These are phyloP conservation scores for Castanea sativa DNA, from an alignment of 306 rosid species.

Conservation along the genomic window DNA sequence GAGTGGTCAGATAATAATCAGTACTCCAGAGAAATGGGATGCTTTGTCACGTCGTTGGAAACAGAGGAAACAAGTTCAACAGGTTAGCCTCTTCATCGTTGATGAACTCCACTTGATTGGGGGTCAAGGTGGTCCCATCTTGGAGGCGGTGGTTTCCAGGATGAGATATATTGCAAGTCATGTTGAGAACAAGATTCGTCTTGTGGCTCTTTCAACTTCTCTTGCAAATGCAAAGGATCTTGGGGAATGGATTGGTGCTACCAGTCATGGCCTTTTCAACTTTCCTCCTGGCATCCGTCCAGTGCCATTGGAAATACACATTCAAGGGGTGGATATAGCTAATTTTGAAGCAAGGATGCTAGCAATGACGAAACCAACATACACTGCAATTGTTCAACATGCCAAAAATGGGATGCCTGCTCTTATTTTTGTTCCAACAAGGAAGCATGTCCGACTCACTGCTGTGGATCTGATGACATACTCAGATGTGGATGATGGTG, in stretches of 20 bases:
- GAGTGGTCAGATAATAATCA: slow-evolving; percentile 78
- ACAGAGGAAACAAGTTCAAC: slow-evolving; percentile 76
- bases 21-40: slow-evolving; percentile 98
- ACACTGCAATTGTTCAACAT: slow-evolving; percentile 81
- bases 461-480: slow-evolving; percentile 80
- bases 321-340: slow-evolving; percentile 79
- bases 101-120: slow-evolving; percentile 97
- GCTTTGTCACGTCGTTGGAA: slow-evolving; percentile 95
- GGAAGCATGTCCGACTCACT: slow-evolving; percentile 75
- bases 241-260: slow-evolving; percentile 97
- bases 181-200: slow-evolving; percentile 79
- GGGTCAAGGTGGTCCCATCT: slow-evolving; percentile 78
- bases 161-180: slow-evolving; percentile 92
- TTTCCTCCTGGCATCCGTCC: slow-evolving; percentile 92
- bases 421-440: slow-evolving; percentile 82
- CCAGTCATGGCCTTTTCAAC: slow-evolving; percentile 87
- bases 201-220: slow-evolving; percentile 90
- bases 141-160: slow-evolving; percentile 88
- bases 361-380: slow-evolving; percentile 88
- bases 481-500: slow-evolving; percentile 61
- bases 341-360: slow-evolving; percentile 97
- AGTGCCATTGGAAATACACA: slow-evolving; percentile 89
- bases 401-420: slow-evolving; percentile 86
- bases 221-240: slow-evolving; percentile 95
- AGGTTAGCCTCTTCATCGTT: slow-evolving; percentile 80